Evolutionary conservation across 352 stramenopile species (phyloP), one percentile per base, ranked within the genome.

Genomic region (Globisporangium splendens): DNA sequence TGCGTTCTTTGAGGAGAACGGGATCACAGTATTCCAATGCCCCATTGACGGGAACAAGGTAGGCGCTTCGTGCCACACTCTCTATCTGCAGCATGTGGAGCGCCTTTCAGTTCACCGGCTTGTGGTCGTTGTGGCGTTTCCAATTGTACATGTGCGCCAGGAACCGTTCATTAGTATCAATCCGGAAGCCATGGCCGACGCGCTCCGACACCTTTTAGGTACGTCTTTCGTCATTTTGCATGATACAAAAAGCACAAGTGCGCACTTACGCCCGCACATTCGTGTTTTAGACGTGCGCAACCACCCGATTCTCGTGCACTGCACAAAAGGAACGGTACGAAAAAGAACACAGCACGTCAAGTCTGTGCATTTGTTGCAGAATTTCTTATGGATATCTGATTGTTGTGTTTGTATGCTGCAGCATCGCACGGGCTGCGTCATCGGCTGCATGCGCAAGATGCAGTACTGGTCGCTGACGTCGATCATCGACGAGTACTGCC

Each of bases 31-130:
- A 1, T 91, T 95, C 44, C 83, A 93, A 55, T 92, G 79, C 24
- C 86, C 86, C 17, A 92, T 96, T 49, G 82, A 93, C 52, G 88
- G 88, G 60, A 96, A 96, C 73, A 96, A 96, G 68, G 81, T 86
- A 21, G 3, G 59, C 39, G 28, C 28, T 31, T 31, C 5, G 24
- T 31, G 24, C 24, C 24, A 31, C 2, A 5, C 24, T 5, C 5
- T 31, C 24, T 31, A 6, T 31, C 5, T 2, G 5, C 24, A 31
- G 24, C 24, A 31, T 31, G 24, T 31, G 24, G 24, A 35, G 5
- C 28, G 7, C 28, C 3, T 35, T 35, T 35, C 0, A 10, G 10
- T 8, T 35, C 10, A 1, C 28, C 3, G 5, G 39, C 52, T 3
- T 6, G 22, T 2, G 5, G 1, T 56, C 6, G 4, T 2, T 20